Evolutionary conservation across 371 early-diverging fungal species (phyloP), one percentile per base, ranked within the genome.

Genomic region (Neoconidiobolus thromboides): DNA sequence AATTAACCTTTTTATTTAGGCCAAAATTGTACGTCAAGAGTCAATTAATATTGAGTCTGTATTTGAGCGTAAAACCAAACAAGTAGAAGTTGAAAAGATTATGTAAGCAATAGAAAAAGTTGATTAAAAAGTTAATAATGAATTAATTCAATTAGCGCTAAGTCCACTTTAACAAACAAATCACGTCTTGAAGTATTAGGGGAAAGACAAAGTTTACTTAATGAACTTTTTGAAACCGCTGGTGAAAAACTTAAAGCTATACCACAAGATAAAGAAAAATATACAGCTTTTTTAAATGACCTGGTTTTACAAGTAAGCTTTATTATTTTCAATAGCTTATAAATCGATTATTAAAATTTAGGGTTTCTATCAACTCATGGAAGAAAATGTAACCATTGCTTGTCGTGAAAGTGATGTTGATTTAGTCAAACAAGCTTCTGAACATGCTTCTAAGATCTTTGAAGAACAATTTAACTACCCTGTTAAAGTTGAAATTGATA

Each of bases 131-230:
- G 48, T 44, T 48, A 52, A 47, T 2, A 41, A 39, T 15, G 12
- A 50, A 26, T 42, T 41, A 48, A 15, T 4, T 43, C 48, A 41
- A n/a, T n/a, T 69, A 95, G 93, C 69, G 82, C 91, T 37, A 87
- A 91, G 66, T 93, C 95, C 44, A 94, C 89, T 69, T 82, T 84
- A 61, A 81, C 87, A 71, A 97, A 97, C 83, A 94, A 93, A 77
- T 78, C 89, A 48, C 86, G 95, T 63, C 78, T 97, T 55, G 74
- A 80, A 57, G 78, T 93, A 26, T 80, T 97, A 58, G 85, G 89
- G 69, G 80, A 82, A 48, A 88, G 95, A 60, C 91, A 97, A 67
- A 75, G 83, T 62, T 72, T 87, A 61, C 72, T 97, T 53, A 83
- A 90, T 59, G 75, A 83, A 6, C 74, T 90, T 43, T 86, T 89